Evolutionary conservation across 441 rosid genomes (phyloP), one percentile per base, ranked within the genome.

Genomic region (Gossypium aridum): DNA sequence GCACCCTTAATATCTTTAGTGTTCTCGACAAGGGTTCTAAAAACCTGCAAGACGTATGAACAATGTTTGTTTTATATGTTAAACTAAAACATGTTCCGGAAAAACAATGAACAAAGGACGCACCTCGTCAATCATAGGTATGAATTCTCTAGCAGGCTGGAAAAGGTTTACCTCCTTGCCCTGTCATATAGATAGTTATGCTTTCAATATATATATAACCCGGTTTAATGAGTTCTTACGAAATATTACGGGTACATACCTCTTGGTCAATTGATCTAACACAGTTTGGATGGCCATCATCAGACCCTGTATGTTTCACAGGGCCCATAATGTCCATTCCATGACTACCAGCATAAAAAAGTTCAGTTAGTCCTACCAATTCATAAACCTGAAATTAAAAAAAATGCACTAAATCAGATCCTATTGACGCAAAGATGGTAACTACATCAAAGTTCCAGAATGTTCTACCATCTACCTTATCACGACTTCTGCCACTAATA

Each of bases 251-350:
- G 23, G 45, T 6, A 64, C 64, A 57, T 74, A 93, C 98, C 86
- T 82, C 83, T 67, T 86, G 86, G 89, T 86, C 83, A 78, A 92
- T 88, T 34, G 92, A 87, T 86, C 87, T 78, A 77, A 79, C 84
- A 83, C 84, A 77, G 55, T 74, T 77, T 20, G 83, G 82, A 62
- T 83, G 89, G 84, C 75, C 84, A 82, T 73, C 74, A 17, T 73
- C 74, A 17, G 93, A 83, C 75, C 78, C 80, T 19, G 77, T 75
- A 13, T 71, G 77, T 74, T 51, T 75, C 51, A 75, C 74, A 55
- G 99, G 93, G 49, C 90, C 88, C 86, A 89, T 85, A 20, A 96
- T 96, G 87, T 96, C 99, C 99, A 96, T 96, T 45, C 99, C 99
- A 80, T 96, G 99, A 76, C 99, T 92, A 80, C 99, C 99, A 47